These are phyloP conservation scores for Phaeoacremonium minimum DNA, from an alignment of 2,329 filamentous ascomycete genomes.

Conservation along the genomic window DNA sequence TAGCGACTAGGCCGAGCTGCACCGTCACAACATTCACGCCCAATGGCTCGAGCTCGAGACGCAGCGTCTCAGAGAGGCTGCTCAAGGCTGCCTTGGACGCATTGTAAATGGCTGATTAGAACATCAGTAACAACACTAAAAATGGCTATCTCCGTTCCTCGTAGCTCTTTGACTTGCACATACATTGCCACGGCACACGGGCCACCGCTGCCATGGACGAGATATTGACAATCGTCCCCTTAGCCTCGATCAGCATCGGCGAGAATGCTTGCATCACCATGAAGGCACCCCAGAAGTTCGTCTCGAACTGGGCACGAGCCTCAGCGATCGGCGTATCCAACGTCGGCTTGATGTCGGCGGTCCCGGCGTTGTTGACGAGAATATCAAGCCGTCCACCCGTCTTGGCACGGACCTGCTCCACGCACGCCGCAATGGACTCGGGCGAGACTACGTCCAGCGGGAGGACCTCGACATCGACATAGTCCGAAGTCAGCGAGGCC, in stretches of 20 bases:
- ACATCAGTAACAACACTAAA: neutral
- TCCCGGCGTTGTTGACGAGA: constrained; percentile 38
- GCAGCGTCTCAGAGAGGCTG: constrained; percentile 9
- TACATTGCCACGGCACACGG: constrained; percentile 12
- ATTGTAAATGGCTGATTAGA: constrained; percentile 4
- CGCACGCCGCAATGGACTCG: constrained; percentile 15
- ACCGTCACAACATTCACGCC: constrained; percentile 13
- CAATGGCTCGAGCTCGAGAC: constrained; percentile 12
- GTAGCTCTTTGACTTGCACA: too few species aligned
- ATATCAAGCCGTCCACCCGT: constrained; percentile 28
- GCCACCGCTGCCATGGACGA: constrained; percentile 7
- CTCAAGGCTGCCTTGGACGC: constrained; percentile 12
- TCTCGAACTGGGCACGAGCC: constrained; percentile 30
- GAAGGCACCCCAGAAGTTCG: constrained; percentile 34
- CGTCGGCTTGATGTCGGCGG: constrained; percentile 24
- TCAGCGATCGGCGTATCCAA: constrained; percentile 27
- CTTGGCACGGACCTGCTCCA: constrained; percentile 9
- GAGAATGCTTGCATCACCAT: constrained; percentile 29
- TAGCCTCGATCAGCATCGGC: constrained; percentile 18
- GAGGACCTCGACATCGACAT: constrained; percentile 18
- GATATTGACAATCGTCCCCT: constrained; percentile 19
- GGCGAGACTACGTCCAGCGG: constrained; percentile 20
- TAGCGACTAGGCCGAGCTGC: too few species aligned
- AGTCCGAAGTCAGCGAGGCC: constrained; percentile 6
- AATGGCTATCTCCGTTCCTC: neutral